A percentile compares a stretch with the other conserved stretches of the same genome.
Evolutionary conservation across 495 filamentous ascomycete genomes (phyloP).

Genomic region (Cryomyces antarcticus): DNA sequence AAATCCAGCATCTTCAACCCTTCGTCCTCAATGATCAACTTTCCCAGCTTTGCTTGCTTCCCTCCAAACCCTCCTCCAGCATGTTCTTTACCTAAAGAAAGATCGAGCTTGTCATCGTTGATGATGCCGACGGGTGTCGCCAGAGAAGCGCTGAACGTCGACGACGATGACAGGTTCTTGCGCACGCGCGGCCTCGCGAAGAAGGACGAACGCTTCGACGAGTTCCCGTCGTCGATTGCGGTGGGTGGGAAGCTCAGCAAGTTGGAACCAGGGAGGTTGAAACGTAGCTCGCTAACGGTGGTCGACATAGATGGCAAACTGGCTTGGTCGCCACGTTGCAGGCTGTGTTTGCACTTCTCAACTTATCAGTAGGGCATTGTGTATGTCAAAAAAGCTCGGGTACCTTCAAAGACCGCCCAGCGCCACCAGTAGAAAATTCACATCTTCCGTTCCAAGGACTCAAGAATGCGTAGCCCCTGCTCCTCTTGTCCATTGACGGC

Average conservation of each 20-base stretch:
- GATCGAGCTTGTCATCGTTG: slow-evolving; percentile 31
- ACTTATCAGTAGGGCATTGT: neutral
- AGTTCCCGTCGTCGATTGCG: neutral
- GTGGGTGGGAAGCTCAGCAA: neutral
- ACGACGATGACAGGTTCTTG: neutral
- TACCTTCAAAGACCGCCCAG: slow-evolving; percentile 44
- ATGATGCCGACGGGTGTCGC: neutral
- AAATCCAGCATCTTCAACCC: slow-evolving; percentile 92
- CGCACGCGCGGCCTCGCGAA: slow-evolving; percentile 1
- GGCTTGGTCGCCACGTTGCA: slow-evolving; percentile 24
- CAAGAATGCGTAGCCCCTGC: slow-evolving; percentile 39
- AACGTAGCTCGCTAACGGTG: slow-evolving; percentile 67
- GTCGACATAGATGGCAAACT: slow-evolving; percentile 21
- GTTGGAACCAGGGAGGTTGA: slow-evolving; percentile 48
- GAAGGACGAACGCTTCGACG: neutral
- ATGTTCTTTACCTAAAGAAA: slow-evolving; percentile 54
- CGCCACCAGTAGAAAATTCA: slow-evolving; percentile 57
- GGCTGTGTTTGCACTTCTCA: slow-evolving; percentile 42
- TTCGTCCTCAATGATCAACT: slow-evolving; percentile 75
- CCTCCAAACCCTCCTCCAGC: slow-evolving; percentile 68
- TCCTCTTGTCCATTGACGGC: slow-evolving; percentile 3
- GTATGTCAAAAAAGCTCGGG: neutral
- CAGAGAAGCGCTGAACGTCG: neutral
- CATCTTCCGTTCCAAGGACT: slow-evolving; percentile 78
- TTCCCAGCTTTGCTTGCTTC: slow-evolving; percentile 79